Evolutionary conservation across 306 rosid species (phyloP).

Genomic region (Cucurbita moschata): DNA sequence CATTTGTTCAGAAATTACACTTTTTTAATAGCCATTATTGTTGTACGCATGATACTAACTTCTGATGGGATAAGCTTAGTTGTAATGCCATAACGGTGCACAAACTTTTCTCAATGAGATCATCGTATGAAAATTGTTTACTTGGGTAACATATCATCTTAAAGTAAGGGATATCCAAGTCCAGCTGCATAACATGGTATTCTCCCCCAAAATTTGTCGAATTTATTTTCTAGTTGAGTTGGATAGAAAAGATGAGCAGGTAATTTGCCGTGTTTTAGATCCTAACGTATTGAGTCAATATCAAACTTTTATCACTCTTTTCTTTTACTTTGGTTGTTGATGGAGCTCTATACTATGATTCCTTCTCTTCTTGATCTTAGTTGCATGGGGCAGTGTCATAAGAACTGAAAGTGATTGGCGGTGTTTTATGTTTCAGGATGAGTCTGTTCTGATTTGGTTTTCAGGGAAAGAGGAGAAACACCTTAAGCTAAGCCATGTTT

Average conservation of each 20-base stretch:
- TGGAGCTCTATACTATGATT: neutral
- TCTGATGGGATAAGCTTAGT: neutral
- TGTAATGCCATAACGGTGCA: neutral
- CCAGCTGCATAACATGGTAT: neutral
- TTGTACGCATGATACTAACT: neutral
- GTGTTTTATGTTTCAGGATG: slow-evolving; percentile 55
- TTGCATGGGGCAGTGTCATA: neutral
- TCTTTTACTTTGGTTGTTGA: neutral
- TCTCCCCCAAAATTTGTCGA: neutral
- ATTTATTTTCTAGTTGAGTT: neutral
- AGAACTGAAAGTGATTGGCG: neutral
- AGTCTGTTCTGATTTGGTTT: slow-evolving; percentile 88
- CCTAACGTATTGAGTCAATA: neutral
- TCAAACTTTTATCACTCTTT: neutral
- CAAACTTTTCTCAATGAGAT: neutral
- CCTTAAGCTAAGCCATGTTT: slow-evolving; percentile 80
- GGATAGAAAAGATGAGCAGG: neutral
- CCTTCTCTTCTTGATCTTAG: neutral
- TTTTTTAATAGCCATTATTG: neutral
- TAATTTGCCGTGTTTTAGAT: neutral
- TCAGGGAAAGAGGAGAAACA: slow-evolving; percentile 97
- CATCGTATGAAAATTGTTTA: neutral
- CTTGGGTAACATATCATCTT: neutral
- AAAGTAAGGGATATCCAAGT: neutral
- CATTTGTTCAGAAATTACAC: neutral